Percentiles rank a stretch among this genome's conserved stretches.
Conservation (phyloP, 148 eudicot genomes). For the Fagopyrum tataricum region DNA sequence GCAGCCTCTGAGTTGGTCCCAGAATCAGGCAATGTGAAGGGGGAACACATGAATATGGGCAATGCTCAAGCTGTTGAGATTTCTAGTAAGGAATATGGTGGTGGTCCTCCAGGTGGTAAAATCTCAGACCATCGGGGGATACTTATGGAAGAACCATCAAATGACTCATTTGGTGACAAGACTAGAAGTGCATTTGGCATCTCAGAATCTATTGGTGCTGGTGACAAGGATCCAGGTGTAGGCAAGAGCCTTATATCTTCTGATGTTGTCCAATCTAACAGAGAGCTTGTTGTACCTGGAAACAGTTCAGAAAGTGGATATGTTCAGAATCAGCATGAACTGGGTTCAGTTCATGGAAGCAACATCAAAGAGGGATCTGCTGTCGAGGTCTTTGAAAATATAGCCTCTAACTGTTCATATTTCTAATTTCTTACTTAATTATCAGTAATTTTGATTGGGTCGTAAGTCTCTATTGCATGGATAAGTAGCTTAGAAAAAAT, state of each 20-base stretch:
- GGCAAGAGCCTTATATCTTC: constrained; percentile 23
- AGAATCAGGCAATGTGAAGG: constrained; percentile 16
- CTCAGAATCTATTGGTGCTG: constrained; percentile 17
- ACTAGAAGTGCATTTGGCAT: constrained; percentile 21
- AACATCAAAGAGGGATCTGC: constrained; percentile 49
- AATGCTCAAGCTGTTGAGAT: background rate
- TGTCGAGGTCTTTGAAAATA: constrained; percentile 60
- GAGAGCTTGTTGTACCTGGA: constrained; percentile 8
- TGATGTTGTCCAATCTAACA: constrained; percentile 22
- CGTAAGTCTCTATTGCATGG: background rate
- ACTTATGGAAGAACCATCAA: constrained; percentile 21
- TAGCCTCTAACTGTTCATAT: background rate
- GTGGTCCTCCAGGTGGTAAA: background rate
- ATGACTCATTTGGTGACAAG: constrained; percentile 21
- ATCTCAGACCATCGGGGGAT: constrained; percentile 7
- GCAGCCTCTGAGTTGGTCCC: constrained; percentile 23
- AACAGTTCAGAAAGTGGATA: constrained; percentile 16
- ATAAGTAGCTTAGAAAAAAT: background rate
- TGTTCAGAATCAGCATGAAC: constrained; percentile 25
- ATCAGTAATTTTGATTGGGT: background rate
- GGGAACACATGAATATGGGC: constrained; percentile 14
- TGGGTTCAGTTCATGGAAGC: constrained; percentile 19
- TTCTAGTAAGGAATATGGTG: background rate
- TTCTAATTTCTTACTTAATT: background rate
- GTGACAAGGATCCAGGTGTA: constrained; percentile 22